Conservation (phyloP, 257 asterid genomes). For the Mitragyna speciosa region DNA sequence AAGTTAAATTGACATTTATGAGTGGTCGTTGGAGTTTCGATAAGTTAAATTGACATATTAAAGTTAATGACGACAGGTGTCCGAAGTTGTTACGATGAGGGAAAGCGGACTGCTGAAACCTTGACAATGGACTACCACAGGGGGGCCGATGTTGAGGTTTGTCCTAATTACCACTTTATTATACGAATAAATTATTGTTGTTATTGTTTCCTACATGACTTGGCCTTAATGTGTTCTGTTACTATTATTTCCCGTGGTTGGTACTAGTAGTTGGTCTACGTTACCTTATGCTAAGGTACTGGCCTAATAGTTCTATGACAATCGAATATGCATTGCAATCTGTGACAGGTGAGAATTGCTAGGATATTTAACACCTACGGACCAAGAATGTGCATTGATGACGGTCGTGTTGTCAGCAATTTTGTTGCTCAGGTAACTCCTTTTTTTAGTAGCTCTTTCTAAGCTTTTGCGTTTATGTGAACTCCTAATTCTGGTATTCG, state of each 20-base stretch:
- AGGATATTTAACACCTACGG: conserved; percentile 97
- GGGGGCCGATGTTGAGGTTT: conserved; percentile 94
- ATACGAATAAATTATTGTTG: neutral
- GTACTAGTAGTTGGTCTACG: neutral
- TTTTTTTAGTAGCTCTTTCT: neutral
- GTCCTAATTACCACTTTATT: neutral
- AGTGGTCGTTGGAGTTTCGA: neutral
- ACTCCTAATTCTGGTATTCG: neutral
- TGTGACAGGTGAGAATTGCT: conserved; percentile 81
- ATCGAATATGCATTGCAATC: neutral
- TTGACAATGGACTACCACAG: conserved; percentile 98
- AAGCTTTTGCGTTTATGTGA: neutral
- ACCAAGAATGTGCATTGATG: conserved; percentile 98
- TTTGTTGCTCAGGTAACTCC: conserved; percentile 90
- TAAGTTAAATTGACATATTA: conserved; percentile 6
- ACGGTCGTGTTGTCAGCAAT: conserved; percentile 98
- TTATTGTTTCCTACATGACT: neutral
- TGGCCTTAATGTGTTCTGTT: neutral
- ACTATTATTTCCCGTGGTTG: neutral
- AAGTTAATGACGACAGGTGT: conserved; percentile 64
- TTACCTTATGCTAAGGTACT: too few relatives aligned
- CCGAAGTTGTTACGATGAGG: conserved; percentile 98
- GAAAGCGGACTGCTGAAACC: conserved; percentile 97
- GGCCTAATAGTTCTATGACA: neutral
- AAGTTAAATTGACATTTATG: neutral